Conservation (phyloP, 2,329 filamentous ascomycete species). For the Exophiala lecanii-corni region DNA sequence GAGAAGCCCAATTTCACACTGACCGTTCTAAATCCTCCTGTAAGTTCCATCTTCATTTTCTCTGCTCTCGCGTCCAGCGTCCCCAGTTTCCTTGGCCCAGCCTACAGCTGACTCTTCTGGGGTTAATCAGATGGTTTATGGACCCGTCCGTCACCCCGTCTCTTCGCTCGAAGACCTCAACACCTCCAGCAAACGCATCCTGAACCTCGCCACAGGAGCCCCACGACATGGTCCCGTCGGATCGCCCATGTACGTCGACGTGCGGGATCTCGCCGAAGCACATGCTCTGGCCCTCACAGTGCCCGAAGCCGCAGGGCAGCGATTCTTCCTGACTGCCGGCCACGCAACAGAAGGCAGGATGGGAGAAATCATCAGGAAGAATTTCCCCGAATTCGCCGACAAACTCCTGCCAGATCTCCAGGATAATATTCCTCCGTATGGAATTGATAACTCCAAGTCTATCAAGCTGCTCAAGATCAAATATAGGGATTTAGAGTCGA, state of each 20-base stretch:
- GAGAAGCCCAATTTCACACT: constrained; percentile 33
- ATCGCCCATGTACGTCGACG: constrained; percentile 19
- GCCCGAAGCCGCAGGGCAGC: constrained; percentile 16
- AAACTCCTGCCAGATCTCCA: constrained; percentile 10
- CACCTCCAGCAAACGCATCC: constrained; percentile 35
- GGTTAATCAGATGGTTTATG: constrained; percentile 43
- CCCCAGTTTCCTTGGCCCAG: too few species aligned
- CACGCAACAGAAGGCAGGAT: constrained; percentile 11
- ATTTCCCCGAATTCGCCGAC: constrained; percentile 14
- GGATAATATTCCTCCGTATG: constrained; percentile 27
- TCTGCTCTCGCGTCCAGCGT: too few species aligned
- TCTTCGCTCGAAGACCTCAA: constrained; percentile 30
- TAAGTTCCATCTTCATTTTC: not conserved
- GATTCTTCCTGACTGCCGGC: constrained; percentile 17
- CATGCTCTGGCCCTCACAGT: constrained; percentile 18
- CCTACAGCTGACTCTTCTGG: too few species aligned
- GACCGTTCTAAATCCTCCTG: constrained; percentile 39
- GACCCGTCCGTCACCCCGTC: constrained; percentile 31
- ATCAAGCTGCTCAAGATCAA: constrained; percentile 37
- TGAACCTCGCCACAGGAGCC: constrained; percentile 30
- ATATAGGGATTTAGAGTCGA: constrained; percentile 35
- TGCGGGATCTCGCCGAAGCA: constrained; percentile 21
- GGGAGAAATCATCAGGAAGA: constrained; percentile 15
- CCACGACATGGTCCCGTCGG: constrained; percentile 24
- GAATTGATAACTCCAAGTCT: constrained; percentile 37